A percentile compares a stretch with the other conserved stretches of the same genome.
These are phyloP conservation scores for Xerocomus tenax DNA, from an alignment of 1,284 basidiomycete species.

Conservation along the genomic window DNA sequence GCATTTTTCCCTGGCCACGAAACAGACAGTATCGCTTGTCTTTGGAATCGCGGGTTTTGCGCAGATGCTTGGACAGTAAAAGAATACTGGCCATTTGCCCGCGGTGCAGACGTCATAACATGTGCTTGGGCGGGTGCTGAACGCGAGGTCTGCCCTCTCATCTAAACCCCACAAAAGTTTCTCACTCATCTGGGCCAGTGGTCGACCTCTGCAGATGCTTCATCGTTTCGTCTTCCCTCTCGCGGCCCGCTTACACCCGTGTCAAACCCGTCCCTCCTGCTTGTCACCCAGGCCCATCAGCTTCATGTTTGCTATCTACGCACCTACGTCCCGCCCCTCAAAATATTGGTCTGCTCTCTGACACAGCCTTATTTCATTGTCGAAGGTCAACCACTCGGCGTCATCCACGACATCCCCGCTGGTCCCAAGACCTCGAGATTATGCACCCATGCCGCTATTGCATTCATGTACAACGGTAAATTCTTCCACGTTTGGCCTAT, in stretches of 20 bases:
- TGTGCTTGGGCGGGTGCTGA: conserved; percentile 53
- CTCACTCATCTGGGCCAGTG: conserved; percentile 35
- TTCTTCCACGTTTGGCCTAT: too few species aligned
- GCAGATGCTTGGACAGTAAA: conserved; percentile 55
- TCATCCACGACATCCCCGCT: conserved; percentile 28
- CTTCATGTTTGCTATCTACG: conserved; percentile 45
- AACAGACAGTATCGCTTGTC: conserved; percentile 49
- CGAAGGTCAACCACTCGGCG: conserved; percentile 29
- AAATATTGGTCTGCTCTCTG: conserved; percentile 45
- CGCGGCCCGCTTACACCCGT: conserved; percentile 47
- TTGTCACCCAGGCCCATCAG: conserved; percentile 51
- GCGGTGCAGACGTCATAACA: conserved; percentile 49
- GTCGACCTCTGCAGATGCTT: conserved; percentile 36
- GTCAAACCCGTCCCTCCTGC: conserved; percentile 42
- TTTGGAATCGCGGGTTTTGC: conserved; percentile 53
- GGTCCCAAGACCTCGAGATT: conserved; percentile 39
- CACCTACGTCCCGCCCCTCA: conserved; percentile 34
- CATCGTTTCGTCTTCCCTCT: conserved; percentile 41
- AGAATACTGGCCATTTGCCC: conserved; percentile 48
- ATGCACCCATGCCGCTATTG: conserved; percentile 56
- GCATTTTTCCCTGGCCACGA: conserved; percentile 61
- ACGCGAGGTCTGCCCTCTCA: conserved; percentile 43
- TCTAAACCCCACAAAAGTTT: neutral
- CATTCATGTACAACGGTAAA: conserved; percentile 55
- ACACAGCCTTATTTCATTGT: conserved; percentile 29